Conservation (phyloP, 345 rosid species). For the Excoecaria cochinchinensis region DNA sequence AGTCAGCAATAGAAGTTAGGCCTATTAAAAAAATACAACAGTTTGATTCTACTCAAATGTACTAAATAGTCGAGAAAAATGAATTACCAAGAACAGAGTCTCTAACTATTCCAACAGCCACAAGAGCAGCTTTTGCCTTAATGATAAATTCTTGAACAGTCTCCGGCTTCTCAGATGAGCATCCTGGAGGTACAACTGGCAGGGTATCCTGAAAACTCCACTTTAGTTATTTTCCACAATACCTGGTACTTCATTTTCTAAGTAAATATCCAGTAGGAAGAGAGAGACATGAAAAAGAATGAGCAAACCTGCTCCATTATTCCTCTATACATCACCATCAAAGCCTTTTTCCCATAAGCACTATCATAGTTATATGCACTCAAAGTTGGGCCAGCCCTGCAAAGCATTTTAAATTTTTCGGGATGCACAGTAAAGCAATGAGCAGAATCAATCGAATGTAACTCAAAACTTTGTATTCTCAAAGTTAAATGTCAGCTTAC, state of each 20-base stretch:
- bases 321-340: slow-evolving; percentile 94
- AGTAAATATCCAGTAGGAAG: not conserved
- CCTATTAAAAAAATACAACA: not conserved
- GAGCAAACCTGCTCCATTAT: slow-evolving; percentile 84
- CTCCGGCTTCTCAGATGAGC: slow-evolving; percentile 82
- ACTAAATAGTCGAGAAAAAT: not conserved
- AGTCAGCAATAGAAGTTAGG: not conserved
- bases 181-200: slow-evolving; percentile 96
- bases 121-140: slow-evolving; percentile 95
- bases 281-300: not conserved
- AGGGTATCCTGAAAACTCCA: slow-evolving; percentile 67
- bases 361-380: slow-evolving; percentile 97
- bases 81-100: slow-evolving; percentile 72
- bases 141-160: slow-evolving; percentile 70
- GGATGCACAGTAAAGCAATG: slow-evolving; percentile 19
- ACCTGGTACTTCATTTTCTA: slow-evolving; percentile 19
- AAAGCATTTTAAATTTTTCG: slow-evolving; percentile 23
- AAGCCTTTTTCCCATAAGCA: slow-evolving; percentile 83
- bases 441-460: not conserved
- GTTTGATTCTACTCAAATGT: not conserved
- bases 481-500: slow-evolving; percentile 36
- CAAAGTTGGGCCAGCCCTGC: slow-evolving; percentile 94
- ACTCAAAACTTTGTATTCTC: not conserved
- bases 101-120: slow-evolving; percentile 97
- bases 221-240: slow-evolving; percentile 22